These are phyloP conservation scores for Chrysoporthe austroafricana DNA, from an alignment of 2,329 filamentous ascomycete species.

Conservation along the genomic window DNA sequence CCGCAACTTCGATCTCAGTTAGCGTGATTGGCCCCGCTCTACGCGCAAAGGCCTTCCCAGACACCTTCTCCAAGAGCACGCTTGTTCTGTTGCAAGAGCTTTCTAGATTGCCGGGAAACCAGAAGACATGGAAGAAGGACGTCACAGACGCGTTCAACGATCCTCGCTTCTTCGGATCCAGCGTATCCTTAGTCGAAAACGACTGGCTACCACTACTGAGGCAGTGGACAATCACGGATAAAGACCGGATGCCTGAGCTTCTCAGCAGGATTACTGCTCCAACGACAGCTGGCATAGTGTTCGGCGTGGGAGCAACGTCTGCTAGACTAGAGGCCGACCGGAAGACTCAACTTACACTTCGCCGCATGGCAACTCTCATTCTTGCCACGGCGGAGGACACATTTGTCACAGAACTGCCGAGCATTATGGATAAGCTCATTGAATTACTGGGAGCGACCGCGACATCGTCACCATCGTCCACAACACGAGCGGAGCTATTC, in stretches of 20 bases:
- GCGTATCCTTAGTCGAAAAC: conserved; percentile 65
- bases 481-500: conserved; percentile 86
- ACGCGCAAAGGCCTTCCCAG: conserved; percentile 83
- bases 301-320: conserved; percentile 94
- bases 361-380: conserved; percentile 78
- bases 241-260: conserved; percentile 83
- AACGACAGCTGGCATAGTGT: conserved; percentile 93
- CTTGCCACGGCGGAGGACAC: conserved; percentile 77
- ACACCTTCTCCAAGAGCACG: conserved; percentile 74
- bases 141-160: conserved; percentile 92
- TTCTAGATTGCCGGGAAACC: conserved; percentile 74
- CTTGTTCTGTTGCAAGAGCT: conserved; percentile 78
- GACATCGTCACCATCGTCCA: conserved; percentile 89
- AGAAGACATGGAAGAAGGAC: conserved; percentile 93
- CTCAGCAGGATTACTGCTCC: conserved; percentile 79
- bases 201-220: conserved; percentile 84
- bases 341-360: conserved; percentile 86
- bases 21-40: conserved; percentile 83
- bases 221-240: conserved; percentile 85
- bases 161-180: conserved; percentile 77
- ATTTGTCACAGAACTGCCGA: conserved; percentile 75
- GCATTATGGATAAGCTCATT: conserved; percentile 79
- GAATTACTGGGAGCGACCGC: conserved; percentile 84
- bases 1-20: conserved; percentile 78
- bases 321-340: conserved; percentile 94